Conservation (phyloP, 2,329 filamentous ascomycete genomes). For the Emydomyces testavorans region DNA sequence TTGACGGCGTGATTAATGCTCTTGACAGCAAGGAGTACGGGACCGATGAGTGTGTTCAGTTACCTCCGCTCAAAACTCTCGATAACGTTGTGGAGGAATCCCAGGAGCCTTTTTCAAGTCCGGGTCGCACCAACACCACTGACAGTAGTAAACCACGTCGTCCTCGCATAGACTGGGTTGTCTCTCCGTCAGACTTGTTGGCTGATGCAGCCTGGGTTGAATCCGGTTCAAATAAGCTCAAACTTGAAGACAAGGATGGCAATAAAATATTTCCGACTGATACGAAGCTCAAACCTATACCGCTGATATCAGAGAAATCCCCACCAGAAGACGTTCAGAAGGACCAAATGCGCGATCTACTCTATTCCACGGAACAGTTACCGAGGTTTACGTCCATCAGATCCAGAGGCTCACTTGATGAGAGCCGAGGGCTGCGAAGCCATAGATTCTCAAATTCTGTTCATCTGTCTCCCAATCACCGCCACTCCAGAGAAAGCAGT, state of each 20-base stretch:
- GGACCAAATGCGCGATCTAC: neutral
- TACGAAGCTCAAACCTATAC: slow-evolving; percentile 18
- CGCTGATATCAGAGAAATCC: neutral
- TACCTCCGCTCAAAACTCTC: slow-evolving; percentile 34
- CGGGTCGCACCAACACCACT: slow-evolving; percentile 25
- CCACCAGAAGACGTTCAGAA: neutral
- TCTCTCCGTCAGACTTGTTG: slow-evolving; percentile 71
- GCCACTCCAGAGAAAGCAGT: slow-evolving; percentile 38
- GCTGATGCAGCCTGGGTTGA: slow-evolving; percentile 89
- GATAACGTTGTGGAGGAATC: neutral
- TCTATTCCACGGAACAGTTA: slow-evolving; percentile 22
- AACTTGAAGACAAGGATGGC: slow-evolving; percentile 71
- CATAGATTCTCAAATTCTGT: slow-evolving; percentile 50
- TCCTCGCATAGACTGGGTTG: slow-evolving; percentile 72
- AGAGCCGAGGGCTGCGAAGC: slow-evolving; percentile 46
- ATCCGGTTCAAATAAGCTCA: slow-evolving; percentile 62
- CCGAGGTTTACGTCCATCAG: slow-evolving; percentile 31
- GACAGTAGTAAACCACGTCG: slow-evolving; percentile 51
- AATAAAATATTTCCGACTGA: slow-evolving; percentile 49
- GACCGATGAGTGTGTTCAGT: slow-evolving; percentile 34
- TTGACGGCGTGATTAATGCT: slow-evolving; percentile 54
- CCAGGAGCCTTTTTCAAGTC: slow-evolving; percentile 6
- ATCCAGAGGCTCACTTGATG: slow-evolving; percentile 21
- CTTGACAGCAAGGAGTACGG: slow-evolving; percentile 35
- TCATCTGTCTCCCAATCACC: slow-evolving; percentile 46